Base-by-base conservation (phyloP, 345 rosid species). In the Euphorbia pulcherrima region DNA sequence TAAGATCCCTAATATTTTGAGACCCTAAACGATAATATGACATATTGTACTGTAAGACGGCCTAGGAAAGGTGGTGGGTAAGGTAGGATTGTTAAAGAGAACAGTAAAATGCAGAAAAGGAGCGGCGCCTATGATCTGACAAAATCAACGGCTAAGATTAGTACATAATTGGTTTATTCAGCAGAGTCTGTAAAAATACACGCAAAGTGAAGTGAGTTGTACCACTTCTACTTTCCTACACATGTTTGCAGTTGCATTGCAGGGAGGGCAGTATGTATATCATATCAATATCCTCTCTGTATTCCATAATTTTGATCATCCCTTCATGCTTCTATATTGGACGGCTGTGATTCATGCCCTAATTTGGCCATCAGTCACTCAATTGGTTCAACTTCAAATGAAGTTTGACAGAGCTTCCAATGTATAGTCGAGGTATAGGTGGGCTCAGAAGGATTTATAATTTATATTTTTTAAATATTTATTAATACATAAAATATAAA, bases 71-170 rank as follows among this genome's bases (percentile, higher is more conserved):
- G n/a, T n/a, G n/a, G n/a, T n/a, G n/a, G 69, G 39, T 2, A 72
- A 61, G 40, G 69, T 60, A 60, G 71, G 76, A 71, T 74, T 68
- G 6, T 52, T 21, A 59, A 71, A 57, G 71, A 64, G 51, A 60
- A 66, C 61, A 46, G 68, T 30, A 37, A 54, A 48, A 52, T 16
- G 35, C 41, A 62, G 52, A 23, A 58, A 65, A 75, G 53, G 30
- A 66, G 70, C 78, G 75, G 78, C 81, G 72, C 67, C 72, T 60
- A 41, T 37, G 61, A 20, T 54, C 75, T 75, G 74, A 66, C 69
- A 55, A 55, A 48, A 7, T 57, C 62, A 65, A 50, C 67, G 74
- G 72, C 70, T 55, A 35, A 28, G 62, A 67, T 67, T 67, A 35
- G 53, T 39, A 30, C 30, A 11, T 23, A 20, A 12, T 2, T 5